Base-by-base conservation (phyloP, 345 rosid genomes). In the Physaria fendleri region DNA sequence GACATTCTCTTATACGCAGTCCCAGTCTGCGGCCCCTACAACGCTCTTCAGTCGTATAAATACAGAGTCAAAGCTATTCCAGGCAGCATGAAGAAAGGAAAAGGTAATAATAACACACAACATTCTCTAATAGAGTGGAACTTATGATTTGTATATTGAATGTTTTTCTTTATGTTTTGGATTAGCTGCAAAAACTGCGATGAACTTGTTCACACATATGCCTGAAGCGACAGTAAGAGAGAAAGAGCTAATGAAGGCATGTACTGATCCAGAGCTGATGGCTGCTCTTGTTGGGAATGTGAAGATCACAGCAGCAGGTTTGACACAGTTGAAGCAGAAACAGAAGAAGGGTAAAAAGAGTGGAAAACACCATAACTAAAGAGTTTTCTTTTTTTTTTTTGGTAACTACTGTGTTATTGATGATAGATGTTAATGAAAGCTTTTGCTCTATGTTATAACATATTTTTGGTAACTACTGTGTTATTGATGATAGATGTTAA, bases 241-340 rank as follows among this genome's bases (percentile, higher is more conserved):
- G 84, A 90, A 87, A 76, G 97, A 89, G 71, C 76, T 94, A 76
- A 90, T 87, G 92, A 94, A 94, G 66, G 97, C 92, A 2, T 94
- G 96, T 64, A 82, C 95, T 0, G 99, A 90, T 58, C 88, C 97
- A 0, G 95, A 94, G 83, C 82, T 90, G 53, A 84, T 90, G 7
- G 96, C 97, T 14, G 86, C 96, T n/a, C 85, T 90, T 17, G 70
- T 94, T 1, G 95, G 97, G 58, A 94, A 85, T 64, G 95, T 77
- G 53, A 90, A 87, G 90, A 76, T 94, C 44, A 79, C 92, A 7
- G 82, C 99, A 11, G 95, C 96, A 0, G 99, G 99, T 41, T 85
- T 93, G 55, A 74, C 88, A 2, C 99, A 94, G 54, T 65, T 94
- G 79, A 94, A 94, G 77, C 99, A 87, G 77, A 93, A 85, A 80